phyloP scores from a whole-genome alignment of 352 stramenopile species.

The Phytophthora lateralis region DNA sequence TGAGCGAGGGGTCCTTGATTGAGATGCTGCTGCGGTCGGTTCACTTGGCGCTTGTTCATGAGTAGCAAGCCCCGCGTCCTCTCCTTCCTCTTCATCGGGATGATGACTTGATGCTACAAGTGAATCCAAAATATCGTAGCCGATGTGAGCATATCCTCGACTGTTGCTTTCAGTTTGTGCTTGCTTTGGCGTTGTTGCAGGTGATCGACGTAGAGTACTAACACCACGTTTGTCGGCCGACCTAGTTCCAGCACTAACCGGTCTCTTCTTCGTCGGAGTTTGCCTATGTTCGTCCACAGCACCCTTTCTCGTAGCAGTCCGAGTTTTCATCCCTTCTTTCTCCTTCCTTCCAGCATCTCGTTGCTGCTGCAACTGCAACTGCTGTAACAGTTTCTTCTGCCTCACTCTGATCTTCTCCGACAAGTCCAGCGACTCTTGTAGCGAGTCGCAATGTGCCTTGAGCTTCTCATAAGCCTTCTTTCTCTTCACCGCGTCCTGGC shows the following conservation, averaged over 20 bases:
- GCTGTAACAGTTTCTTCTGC: constrained; percentile 81
- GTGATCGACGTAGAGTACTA: not conserved
- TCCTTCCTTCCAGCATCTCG: constrained; percentile 5
- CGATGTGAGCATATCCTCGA: constrained; percentile 11
- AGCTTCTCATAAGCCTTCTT: constrained; percentile 73
- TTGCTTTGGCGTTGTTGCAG: constrained; percentile 8
- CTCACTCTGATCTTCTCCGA: constrained; percentile 78
- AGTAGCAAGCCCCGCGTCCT: constrained; percentile 18
- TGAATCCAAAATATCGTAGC: constrained; percentile 52
- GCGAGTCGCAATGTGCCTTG: constrained; percentile 70
- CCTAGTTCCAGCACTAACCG: constrained; percentile 8
- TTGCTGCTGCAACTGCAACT: constrained; percentile 54
- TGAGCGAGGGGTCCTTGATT: constrained; percentile 9
- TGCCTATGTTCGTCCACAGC: not conserved
- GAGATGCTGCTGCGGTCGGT: constrained; percentile 22
- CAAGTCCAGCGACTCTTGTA: constrained; percentile 81
- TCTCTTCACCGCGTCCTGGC: constrained; percentile 47
- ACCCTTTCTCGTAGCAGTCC: constrained; percentile 1
- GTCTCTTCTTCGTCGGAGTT: constrained; percentile 20
- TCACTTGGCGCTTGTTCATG: constrained; percentile 36
- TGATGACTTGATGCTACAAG: constrained; percentile 32
- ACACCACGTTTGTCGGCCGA: constrained; percentile 9
- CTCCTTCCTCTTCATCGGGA: constrained; percentile 17
- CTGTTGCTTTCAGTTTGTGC: not conserved
- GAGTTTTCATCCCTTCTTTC: constrained; percentile 3